Evolutionary conservation across 768 basidiomycete species (phyloP).

Genomic region (Rhizopogon sp.): DNA sequence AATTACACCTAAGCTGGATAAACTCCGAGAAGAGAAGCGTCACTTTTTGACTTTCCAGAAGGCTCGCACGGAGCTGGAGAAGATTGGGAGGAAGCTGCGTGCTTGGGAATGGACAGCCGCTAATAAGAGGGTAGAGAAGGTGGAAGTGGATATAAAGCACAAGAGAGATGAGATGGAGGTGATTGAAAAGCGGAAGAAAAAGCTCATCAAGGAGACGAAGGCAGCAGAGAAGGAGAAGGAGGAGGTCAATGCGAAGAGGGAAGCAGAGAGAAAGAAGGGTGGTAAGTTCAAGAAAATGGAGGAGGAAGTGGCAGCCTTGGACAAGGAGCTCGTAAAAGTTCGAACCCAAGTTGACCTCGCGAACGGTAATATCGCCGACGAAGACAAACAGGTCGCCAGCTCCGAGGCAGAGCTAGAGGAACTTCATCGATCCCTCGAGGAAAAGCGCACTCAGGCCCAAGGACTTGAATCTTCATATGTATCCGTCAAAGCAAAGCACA

Average conservation of each 20-base stretch:
- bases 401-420: constrained; percentile 55
- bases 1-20: constrained; percentile 91
- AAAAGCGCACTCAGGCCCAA: constrained; percentile 58
- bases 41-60: constrained; percentile 90
- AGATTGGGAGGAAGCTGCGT: constrained; percentile 70
- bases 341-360: constrained; percentile 85
- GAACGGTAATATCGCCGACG: constrained; percentile 69
- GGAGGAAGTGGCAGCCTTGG: constrained; percentile 71
- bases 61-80: constrained; percentile 80
- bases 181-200: constrained; percentile 43
- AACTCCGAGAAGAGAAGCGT: constrained; percentile 83
- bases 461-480: constrained; percentile 50
- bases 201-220: constrained; percentile 47
- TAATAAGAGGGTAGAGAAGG: constrained; percentile 44
- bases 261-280: constrained; percentile 87
- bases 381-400: constrained; percentile 52
- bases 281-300: constrained; percentile 87
- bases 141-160: constrained; percentile 49
- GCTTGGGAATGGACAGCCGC: constrained; percentile 86
- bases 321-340: constrained; percentile 76
- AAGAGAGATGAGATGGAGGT: constrained; percentile 46
- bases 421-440: constrained; percentile 52
- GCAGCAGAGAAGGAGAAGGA: constrained; percentile 63
- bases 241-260: constrained; percentile 68
- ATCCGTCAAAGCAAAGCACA: constrained; percentile 66